Conservation (phyloP, 176 grass and related monocot species). For the Aechmea fasciata region DNA sequence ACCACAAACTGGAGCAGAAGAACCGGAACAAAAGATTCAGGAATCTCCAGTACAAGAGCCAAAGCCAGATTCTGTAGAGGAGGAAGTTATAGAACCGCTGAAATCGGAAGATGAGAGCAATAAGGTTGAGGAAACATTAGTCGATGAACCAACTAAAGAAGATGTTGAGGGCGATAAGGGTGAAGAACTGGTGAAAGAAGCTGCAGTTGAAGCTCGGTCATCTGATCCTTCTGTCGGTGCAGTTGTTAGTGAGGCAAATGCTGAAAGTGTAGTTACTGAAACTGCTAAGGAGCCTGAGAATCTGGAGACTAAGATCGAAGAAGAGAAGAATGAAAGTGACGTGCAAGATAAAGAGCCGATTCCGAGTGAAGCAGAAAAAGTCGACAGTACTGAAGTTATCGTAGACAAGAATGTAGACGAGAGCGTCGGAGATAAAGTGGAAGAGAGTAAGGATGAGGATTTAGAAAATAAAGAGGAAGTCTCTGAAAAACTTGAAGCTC, state of each 20-base stretch:
- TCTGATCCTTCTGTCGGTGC: background rate
- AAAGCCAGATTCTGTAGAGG: constrained; percentile 10
- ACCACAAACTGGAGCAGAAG: background rate
- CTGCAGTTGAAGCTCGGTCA: background rate
- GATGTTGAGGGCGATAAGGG: background rate
- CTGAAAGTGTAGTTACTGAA: constrained; percentile 5
- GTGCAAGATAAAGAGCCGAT: constrained; percentile 3
- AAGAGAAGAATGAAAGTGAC: constrained; percentile 6
- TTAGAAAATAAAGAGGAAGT: constrained; percentile 4
- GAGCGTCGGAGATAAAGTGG: background rate
- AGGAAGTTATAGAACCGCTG: constrained; percentile 13
- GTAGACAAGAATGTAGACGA: background rate
- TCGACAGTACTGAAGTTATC: background rate
- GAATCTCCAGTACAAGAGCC: constrained; percentile 11
- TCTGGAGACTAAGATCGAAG: constrained; percentile 12
- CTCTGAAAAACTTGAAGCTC: background rate
- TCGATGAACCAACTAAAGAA: background rate
- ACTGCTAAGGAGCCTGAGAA: constrained; percentile 2
- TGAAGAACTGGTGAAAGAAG: constrained; percentile 19
- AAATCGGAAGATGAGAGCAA: constrained; percentile 1
- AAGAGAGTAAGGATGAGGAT: background rate
- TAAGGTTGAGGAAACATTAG: background rate
- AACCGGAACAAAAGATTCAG: constrained; percentile 2
- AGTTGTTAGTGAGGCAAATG: background rate
- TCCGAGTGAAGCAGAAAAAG: background rate